phyloP scores from a whole-genome alignment of 2,329 filamentous ascomycete species.

The Elsinoe batatas region DNA sequence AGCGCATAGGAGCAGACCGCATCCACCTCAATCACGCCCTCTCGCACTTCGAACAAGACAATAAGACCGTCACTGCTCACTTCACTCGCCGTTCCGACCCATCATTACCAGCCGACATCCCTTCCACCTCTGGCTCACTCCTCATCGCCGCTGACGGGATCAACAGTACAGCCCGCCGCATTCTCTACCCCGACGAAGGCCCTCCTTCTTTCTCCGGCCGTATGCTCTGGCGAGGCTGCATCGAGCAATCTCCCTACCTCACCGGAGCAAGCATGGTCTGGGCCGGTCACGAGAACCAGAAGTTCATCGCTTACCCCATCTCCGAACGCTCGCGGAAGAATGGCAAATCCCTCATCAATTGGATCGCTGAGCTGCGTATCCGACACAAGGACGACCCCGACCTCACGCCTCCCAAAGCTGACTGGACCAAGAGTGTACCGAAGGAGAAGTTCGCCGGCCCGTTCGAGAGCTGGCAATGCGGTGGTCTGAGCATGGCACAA shows the following conservation, averaged over 20 bases:
- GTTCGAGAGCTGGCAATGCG: conserved; percentile 35
- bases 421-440: conserved; percentile 36
- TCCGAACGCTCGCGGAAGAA: conserved; percentile 28
- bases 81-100: conserved; percentile 26
- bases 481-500: conserved; percentile 34
- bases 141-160: conserved; percentile 38
- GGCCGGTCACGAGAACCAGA: conserved; percentile 39
- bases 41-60: conserved; percentile 28
- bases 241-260: conserved; percentile 33
- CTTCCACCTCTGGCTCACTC: conserved; percentile 27
- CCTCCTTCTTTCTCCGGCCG: conserved; percentile 37
- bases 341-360: conserved; percentile 36
- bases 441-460: conserved; percentile 33
- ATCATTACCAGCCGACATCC: conserved; percentile 22
- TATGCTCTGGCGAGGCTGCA: conserved; percentile 39
- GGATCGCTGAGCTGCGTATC: conserved; percentile 38
- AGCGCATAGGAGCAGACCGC: conserved; percentile 30
- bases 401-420: conserved; percentile 34
- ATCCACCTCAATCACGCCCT: conserved; percentile 34
- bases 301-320: conserved; percentile 41
- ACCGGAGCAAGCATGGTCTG: conserved; percentile 38
- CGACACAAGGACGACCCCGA: conserved; percentile 34
- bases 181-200: conserved; percentile 37
- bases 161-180: conserved; percentile 33
- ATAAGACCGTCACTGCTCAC: conserved; percentile 27